phyloP scores from a whole-genome alignment of 2,329 filamentous ascomycete species.

The Kalmusia sp. region DNA sequence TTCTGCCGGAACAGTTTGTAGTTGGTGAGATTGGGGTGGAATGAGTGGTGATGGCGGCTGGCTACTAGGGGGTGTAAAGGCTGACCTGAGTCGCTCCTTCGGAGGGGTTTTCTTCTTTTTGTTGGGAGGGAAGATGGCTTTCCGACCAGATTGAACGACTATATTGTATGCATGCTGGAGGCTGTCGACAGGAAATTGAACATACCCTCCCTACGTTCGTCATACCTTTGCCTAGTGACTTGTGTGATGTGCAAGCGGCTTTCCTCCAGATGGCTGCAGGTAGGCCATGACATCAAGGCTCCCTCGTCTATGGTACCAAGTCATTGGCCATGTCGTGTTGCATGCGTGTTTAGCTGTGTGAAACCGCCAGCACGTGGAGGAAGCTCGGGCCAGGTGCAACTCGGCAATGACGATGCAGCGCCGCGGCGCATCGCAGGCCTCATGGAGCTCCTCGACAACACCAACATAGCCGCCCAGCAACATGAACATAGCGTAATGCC shows the following conservation, averaged over 20 bases:
- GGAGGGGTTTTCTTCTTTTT: conserved; percentile 11
- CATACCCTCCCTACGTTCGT: conserved; percentile 18
- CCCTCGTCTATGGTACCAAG: too few species aligned
- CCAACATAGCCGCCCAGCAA: conserved; percentile 26
- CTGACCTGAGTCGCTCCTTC: conserved; percentile 20
- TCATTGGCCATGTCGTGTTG: too few species aligned
- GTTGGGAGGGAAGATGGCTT: conserved; percentile 13
- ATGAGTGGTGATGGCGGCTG: conserved; percentile 19
- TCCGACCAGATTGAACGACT: conserved; percentile 16
- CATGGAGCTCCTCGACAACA: conserved; percentile 28
- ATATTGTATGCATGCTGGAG: conserved; percentile 21
- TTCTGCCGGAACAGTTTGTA: conserved; percentile 34
- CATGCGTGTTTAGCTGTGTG: too few species aligned
- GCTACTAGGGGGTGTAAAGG: background rate
- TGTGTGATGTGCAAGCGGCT: too few species aligned
- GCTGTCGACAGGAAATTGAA: conserved; percentile 36
- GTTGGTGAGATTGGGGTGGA: conserved; percentile 13
- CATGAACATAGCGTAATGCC: conserved; percentile 22
- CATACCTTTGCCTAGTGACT: too few species aligned
- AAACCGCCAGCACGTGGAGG: background rate
- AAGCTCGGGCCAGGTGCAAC: conserved; percentile 15
- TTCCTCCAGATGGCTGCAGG: too few species aligned
- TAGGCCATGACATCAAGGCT: too few species aligned
- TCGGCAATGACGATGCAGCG: conserved; percentile 33
- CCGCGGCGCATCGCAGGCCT: conserved; percentile 4